These are phyloP conservation scores for Boletellus emodensis DNA, from an alignment of 768 basidiomycete species.

Conservation along the genomic window DNA sequence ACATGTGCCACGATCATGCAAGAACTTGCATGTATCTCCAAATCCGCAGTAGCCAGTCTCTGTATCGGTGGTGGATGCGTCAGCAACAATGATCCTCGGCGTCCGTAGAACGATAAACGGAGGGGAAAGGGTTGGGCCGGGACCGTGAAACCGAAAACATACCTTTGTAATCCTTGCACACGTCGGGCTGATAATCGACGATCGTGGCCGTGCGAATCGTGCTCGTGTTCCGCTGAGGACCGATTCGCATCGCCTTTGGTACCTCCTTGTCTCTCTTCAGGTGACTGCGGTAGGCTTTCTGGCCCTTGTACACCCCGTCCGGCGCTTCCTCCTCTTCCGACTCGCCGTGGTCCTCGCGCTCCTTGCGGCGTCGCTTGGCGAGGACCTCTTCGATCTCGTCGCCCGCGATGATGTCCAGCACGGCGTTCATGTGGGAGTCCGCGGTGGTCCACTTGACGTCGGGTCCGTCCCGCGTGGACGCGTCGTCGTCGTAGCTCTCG, in stretches of 20 bases:
- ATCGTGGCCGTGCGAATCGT: conserved; percentile 95
- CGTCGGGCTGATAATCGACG: conserved; percentile 97
- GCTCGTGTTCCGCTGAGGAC: conserved; percentile 67
- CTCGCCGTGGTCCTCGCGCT: conserved; percentile 50
- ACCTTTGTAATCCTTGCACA: conserved; percentile 99
- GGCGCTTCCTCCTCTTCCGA: conserved; percentile 54
- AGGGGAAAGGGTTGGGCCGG: not conserved
- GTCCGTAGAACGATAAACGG: not conserved
- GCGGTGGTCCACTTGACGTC: conserved; percentile 76
- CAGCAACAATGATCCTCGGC: conserved; percentile 15
- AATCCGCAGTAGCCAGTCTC: conserved; percentile 99
- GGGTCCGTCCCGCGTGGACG: conserved; percentile 41
- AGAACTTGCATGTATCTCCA: conserved; percentile 98
- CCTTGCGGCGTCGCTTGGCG: conserved; percentile 62
- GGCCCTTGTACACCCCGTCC: conserved; percentile 83
- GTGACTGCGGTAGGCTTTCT: conserved; percentile 75
- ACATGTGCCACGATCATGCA: conserved; percentile 97
- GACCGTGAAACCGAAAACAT: conserved; percentile 27
- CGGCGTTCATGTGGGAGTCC: conserved; percentile 70
- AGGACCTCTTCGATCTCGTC: conserved; percentile 78
- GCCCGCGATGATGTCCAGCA: conserved; percentile 73
- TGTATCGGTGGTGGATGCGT: conserved; percentile 28
- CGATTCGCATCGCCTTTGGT: conserved; percentile 84
- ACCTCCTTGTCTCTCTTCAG: conserved; percentile 79
- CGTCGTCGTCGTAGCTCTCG: conserved; percentile 45